Base-by-base conservation (phyloP, 371 early-diverging fungal species). In the Rhizopus stolonifer region DNA sequence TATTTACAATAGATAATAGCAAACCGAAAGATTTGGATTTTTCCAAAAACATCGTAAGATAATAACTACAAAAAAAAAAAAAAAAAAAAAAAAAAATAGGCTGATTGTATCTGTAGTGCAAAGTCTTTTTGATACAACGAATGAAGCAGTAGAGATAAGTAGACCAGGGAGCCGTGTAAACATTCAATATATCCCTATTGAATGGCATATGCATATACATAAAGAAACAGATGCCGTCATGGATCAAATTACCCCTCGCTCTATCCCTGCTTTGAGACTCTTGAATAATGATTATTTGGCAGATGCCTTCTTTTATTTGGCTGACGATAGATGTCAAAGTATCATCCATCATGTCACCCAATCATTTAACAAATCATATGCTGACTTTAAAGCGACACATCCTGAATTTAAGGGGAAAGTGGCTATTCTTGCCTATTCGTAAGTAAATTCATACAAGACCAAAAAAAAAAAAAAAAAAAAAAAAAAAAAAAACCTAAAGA, bases 221-320 rank as follows among this genome's bases (percentile, higher is more conserved):
- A 63, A 70, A 25, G 68, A 78, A 26, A 62, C 63, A 1, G 78
- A 74, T 17, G 53, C 62, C 7, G 56, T 55, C n/a, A 64, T 74
- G 62, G 49, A 64, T 26, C 52, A 73, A 22, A 82, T 85, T 43
- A 84, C 86, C 7, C 58, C 82, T 15, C 81, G 80, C 25, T 83
- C 85, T 0, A 81, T 81, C 38, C 74, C 84, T 3, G 65, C 77
- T 7, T 65, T 84, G 4, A 74, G 88, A 7, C 58, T 77, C 33
- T 73, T 85, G 54, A 79, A 80, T 64, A 87, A 87, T 49, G 86
- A 87, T 17, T 82, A 82, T 48, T 64, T 87, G 2, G 79, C 84
- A 1, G 86, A 85, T 60, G 81, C 83, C 9, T 49, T 62, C 15
- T 62, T 62, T 17, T 57, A 62, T 26, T 43, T 62, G 10, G 47